phyloP scores from a whole-genome alignment of 2,329 filamentous ascomycete genomes.

The Botryotinia globosa region DNA sequence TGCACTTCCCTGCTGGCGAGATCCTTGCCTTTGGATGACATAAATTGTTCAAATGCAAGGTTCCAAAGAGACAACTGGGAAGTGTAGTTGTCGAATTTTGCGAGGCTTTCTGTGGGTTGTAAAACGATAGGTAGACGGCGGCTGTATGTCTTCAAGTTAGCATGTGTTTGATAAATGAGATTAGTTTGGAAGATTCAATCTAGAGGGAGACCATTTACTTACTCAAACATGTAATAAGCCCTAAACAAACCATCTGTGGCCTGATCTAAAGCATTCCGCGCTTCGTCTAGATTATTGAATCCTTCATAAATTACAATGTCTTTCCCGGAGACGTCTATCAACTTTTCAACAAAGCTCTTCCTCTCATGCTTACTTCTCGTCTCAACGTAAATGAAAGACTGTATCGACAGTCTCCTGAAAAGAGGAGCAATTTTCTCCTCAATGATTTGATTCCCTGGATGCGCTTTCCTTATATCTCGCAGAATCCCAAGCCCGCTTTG shows the following conservation, averaged over 20 bases:
- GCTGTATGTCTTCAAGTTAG: neutral
- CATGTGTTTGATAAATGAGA: neutral
- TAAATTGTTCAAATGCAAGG: neutral
- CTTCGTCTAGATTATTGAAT: neutral
- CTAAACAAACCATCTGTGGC: neutral
- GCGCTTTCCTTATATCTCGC: neutral
- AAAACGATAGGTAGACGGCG: neutral
- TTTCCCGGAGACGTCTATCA: neutral
- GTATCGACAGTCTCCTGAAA: neutral
- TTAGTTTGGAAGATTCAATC: neutral
- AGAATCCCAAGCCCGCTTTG: neutral
- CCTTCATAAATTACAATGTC: accelerated
- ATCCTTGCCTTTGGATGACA: neutral
- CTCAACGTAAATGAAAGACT: neutral
- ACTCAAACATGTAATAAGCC: neutral
- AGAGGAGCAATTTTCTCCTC: neutral
- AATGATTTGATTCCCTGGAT: neutral
- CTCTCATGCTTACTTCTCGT: neutral
- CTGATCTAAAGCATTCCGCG: neutral
- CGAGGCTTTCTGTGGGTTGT: neutral
- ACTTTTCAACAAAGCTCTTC: neutral
- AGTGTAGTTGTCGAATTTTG: neutral
- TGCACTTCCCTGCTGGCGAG: neutral
- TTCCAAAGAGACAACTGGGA: neutral
- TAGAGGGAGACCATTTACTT: neutral